Base-by-base conservation (phyloP, 2,329 filamentous ascomycete species). In the Colletotrichum godetiae region DNA sequence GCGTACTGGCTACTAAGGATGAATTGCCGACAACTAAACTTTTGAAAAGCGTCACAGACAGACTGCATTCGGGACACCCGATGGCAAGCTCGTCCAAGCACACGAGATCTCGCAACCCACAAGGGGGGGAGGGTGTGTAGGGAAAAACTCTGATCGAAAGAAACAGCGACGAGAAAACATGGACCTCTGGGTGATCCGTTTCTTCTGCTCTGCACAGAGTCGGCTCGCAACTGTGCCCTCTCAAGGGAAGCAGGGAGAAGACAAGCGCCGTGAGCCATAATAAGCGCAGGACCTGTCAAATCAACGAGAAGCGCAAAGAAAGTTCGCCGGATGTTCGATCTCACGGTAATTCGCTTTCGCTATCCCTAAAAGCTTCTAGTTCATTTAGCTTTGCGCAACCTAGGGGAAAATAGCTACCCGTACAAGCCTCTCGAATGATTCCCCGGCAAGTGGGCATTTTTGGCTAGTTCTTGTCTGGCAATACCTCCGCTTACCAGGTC, bases 21-120 rank as follows among this genome's bases (percentile, higher is more conserved):
- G 24, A 57, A 31, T 57, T 66, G 27, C 60, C 56, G 67, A 66
- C 19, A 33, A 57, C 60, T 60, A 66, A 29, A 57, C 42, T 71
- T 62, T 73, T 19, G 15, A 12, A 19, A 31, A n/a, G 27, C 60
- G 67, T 73, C 37, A 49, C 69, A 57, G 22, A 42, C n/a, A 64
- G 29, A n/a, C 29, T 15, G 35, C 49, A 24, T 22, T 49, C 56
- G 68, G 35, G 29, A 33, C 12, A 37, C 56, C 57, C 42, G 65
- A 31, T 22, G 13, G 22, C 13, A 55, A 53, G 42, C n/a, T 24
- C 56, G 67, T 61, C 67, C 53, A 19, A 61, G 46, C 67, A 70
- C 46, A 52, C 12, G 42, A 49, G 8, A 35, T 60, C 67, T 61
- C 49, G 55, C 33, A 71, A 42, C 56, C 35, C 19, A 24, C 13